Conservation (phyloP, 1,139 yeast genomes). For the Candida albicans region DNA sequence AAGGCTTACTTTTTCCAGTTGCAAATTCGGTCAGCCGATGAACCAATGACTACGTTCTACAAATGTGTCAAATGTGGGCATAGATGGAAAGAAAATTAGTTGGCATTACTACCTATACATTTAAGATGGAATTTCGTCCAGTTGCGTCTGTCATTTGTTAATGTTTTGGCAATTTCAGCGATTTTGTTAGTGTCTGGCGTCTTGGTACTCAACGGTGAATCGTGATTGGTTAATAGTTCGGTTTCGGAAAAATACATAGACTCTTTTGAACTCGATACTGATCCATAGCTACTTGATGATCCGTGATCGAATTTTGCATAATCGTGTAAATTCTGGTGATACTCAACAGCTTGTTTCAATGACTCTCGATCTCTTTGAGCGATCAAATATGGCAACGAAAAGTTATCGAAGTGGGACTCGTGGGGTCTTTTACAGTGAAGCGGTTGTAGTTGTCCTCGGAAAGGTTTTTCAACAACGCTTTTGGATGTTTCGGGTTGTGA, state of each 20-base stretch:
- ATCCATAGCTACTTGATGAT: conserved; percentile 12
- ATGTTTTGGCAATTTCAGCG: conserved; percentile 3
- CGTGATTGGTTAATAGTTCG: conserved; percentile 3
- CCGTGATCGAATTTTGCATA: conserved; percentile 10
- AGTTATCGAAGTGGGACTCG: no score
- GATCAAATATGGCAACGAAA: conserved; percentile 22
- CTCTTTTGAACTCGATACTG: conserved; percentile 7
- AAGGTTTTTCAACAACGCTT: conserved; percentile 7
- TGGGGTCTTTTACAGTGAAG: not conserved
- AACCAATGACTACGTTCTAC: conserved; percentile 95
- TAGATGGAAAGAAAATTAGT: conserved; percentile 93
- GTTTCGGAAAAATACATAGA: not conserved
- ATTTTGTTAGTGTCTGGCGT: conserved; percentile 4
- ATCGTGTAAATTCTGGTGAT: conserved; percentile 14
- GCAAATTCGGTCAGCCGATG: conserved; percentile 91
- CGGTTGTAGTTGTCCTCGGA: conserved; percentile 8
- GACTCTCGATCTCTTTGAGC: conserved; percentile 26
- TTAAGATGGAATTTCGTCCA: conserved; percentile 11
- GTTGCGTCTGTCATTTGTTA: conserved; percentile 10
- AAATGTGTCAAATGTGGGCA: conserved; percentile 90
- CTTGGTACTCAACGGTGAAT: conserved; percentile 2
- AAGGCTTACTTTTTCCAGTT: conserved; percentile 96
- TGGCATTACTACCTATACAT: conserved; percentile 6
- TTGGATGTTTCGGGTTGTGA: conserved; percentile 26
- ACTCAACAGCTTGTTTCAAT: conserved; percentile 22